These are phyloP conservation scores for Polyporus arcularius DNA, from an alignment of 768 basidiomycete genomes.

Conservation along the genomic window DNA sequence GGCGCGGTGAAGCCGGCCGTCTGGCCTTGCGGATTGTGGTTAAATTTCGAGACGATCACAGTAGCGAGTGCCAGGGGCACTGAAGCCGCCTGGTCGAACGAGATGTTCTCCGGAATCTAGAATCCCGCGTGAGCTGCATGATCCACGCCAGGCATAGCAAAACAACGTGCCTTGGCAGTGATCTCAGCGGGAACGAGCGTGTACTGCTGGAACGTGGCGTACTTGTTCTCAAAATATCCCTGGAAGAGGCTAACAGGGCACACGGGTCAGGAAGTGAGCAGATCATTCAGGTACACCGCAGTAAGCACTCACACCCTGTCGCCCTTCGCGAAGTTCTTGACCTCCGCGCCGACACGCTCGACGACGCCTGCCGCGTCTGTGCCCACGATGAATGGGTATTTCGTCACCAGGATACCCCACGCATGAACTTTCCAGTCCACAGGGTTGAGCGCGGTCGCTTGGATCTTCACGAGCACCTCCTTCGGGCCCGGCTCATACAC, in stretches of 20 bases:
- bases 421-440: conserved; percentile 37
- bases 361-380: background rate
- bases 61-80: conserved; percentile 8
- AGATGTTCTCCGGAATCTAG: conserved; percentile 12
- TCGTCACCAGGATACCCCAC: conserved; percentile 22
- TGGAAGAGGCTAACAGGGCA: background rate
- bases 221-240: conserved; percentile 1
- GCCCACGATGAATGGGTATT: conserved; percentile 20
- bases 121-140: conserved; percentile 19
- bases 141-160: conserved; percentile 11
- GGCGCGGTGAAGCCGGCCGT: conserved; percentile 11
- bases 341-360: background rate
- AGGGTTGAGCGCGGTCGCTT: conserved; percentile 33
- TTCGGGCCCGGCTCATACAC: conserved; percentile 15
- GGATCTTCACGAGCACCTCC: conserved; percentile 30
- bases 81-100: conserved; percentile 15
- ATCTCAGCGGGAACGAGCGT: conserved; percentile 22
- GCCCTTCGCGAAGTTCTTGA: conserved; percentile 33
- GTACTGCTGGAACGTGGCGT: conserved; percentile 26
- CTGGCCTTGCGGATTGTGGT: conserved; percentile 1
- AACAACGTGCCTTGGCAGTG: conserved; percentile 25
- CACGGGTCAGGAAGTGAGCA: background rate
- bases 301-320: conserved; percentile 36
- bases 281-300: background rate
- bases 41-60: conserved; percentile 28